Base-by-base conservation (phyloP, 2,329 filamentous ascomycete species). In the Nothophaeocryptopus gaeumannii region DNA sequence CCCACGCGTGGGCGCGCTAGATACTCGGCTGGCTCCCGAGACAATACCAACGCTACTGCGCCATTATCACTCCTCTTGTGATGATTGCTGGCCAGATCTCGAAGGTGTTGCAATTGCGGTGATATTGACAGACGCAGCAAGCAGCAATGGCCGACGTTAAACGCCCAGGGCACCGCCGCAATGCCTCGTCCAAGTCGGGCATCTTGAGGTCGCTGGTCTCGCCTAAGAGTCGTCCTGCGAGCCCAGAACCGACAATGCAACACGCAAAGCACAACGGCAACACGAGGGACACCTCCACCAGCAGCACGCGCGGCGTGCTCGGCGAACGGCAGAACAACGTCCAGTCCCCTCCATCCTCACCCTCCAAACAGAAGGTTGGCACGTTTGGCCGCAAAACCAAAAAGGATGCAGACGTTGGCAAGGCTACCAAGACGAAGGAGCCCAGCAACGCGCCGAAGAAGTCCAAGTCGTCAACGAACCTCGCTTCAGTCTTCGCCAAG, bases 391-490 rank as follows among this genome's bases (percentile, higher is more conserved):
- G 39, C 39, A 46, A 34, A 62, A 67, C 36, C 30, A 50, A 71
- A 73, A 56, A 73, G 61, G 20, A 26, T 26, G 20, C 7, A 7
- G 20, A 26, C 20, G 20, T 26, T 26, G 39, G 54, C 60, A 69
- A 60, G 61, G 31, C 36, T 1, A 65, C 64, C 26, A 75, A 74
- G 58, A 64, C 67, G 14, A 67, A 71, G 7, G 70, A 71, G 15
- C 61, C 64, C 56, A 61, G 61, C 55, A 61, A 60, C 54, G 29
- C 40, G 11, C 48, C 59, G 3, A 83, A 82, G 68, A 95, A 92
- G 74, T 81, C 81, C 33, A 95, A 92, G 69, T 95, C 91, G 0
- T 80, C 87, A 3, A 87, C 87, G 30, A 95, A 90, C 66, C 77
- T 97, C n/a, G 82, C 83, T 0, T 83, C 79, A 4, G 79, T 96